Evolutionary conservation across 495 filamentous ascomycete species (phyloP), one percentile per base, ranked within the genome.

Genomic region (Cetradonia linearis): DNA sequence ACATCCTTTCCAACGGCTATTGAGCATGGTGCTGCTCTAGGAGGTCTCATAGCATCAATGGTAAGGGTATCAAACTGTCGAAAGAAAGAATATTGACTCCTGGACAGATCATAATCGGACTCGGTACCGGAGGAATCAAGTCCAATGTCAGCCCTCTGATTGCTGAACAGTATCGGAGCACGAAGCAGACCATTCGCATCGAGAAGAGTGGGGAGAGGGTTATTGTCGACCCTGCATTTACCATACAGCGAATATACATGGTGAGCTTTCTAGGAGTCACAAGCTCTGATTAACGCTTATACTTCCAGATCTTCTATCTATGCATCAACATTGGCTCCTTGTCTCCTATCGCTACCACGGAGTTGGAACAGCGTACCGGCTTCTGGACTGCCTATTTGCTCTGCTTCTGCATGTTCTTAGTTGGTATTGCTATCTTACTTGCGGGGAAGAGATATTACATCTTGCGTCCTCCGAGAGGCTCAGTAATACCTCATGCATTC

Each of bases 351-450:
- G 81, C 81, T 4, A 86, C 83, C 10, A 78, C 82, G 1, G 84
- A 83, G 66, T 78, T 86, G 73, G 86, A 89, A 70, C 67, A 76
- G 59, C 77, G 83, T 65, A 75, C 84, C 31, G 86, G 82, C 49
- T 89, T 86, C 78, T 91, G 84, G 84, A 78, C 77, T 5, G 83
- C 82, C n/a, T 91, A 84, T 71, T 72, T 90, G 50, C 81, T 93
- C 37, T 83, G 85, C 42, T 76, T 81, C 40, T 75, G 78, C 67
- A 78, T 82, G 72, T 85, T 86, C 69, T 66, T 74, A 44, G 69
- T 79, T 37, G 81, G 81, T 48, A 75, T 81, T 44, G 46, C 68
- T 14, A 72, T 81, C 8, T 70, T 87, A 23, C 55, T 84, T 11
- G 57, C 78, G 20, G 79, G 83, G 34, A 73, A 77, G 61, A 83